Evolutionary conservation across 257 asterid species (phyloP).

Genomic region (Lavandula angustifolia): DNA sequence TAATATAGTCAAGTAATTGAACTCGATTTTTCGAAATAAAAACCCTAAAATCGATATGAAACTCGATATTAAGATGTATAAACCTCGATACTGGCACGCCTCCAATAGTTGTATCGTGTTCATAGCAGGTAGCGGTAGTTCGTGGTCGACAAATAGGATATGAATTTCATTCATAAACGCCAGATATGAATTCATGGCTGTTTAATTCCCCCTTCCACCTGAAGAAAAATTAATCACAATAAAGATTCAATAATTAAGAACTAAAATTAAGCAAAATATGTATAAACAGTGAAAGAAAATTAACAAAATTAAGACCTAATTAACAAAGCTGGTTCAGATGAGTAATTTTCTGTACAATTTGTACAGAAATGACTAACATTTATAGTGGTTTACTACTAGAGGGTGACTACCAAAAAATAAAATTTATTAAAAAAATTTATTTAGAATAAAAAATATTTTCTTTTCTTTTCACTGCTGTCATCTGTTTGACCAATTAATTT

Average conservation of each 20-base stretch:
- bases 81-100: conserved; percentile 46
- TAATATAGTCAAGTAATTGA: background rate
- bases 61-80: background rate
- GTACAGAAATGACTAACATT: background rate
- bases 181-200: conserved; percentile 32
- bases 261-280: background rate
- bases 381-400: background rate
- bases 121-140: conserved; percentile 6
- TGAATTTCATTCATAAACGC: conserved; percentile 39
- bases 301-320: background rate
- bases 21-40: too few relatives aligned
- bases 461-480: too few relatives aligned
- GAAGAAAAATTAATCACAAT: background rate
- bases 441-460: too few relatives aligned
- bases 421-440: too few relatives aligned
- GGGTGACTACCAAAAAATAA: background rate
- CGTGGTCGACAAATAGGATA: conserved; percentile 47
- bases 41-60: too few relatives aligned
- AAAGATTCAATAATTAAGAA: too few relatives aligned
- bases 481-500: conserved; percentile 28
- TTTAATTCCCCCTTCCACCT: conserved; percentile 12
- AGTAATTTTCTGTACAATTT: background rate
- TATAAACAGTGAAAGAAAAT: background rate
- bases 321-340: background rate
- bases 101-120: conserved; percentile 32